A percentile compares a stretch with the other conserved stretches of the same genome.
Conservation (phyloP, 2,329 filamentous ascomycete species). For the Pseudocercospora pini-densiflorae region DNA sequence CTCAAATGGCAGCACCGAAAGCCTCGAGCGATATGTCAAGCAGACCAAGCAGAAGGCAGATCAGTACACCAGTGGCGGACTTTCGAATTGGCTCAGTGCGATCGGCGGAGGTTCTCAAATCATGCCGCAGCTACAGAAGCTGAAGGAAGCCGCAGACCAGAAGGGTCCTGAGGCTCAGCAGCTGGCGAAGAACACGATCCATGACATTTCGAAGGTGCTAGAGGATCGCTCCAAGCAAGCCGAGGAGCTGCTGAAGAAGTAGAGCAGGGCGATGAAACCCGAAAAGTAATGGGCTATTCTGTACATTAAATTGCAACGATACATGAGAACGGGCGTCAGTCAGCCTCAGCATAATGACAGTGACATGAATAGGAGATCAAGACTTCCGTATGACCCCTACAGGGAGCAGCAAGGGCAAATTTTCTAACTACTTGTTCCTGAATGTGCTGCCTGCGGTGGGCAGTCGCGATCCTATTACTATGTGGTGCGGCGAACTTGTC, state of each 20-base stretch:
- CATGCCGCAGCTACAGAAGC: conserved; percentile 66
- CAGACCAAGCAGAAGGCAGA: conserved; percentile 64
- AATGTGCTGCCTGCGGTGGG: no score
- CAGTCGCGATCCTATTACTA: no score
- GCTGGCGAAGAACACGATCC: conserved; percentile 67
- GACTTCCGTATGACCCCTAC: not conserved
- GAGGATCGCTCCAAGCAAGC: conserved; percentile 63
- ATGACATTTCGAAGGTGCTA: conserved; percentile 68
- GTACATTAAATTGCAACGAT: not conserved
- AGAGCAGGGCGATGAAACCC: not conserved
- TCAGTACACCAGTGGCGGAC: conserved; percentile 45
- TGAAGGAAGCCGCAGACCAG: conserved; percentile 68
- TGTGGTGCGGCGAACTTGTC: no score
- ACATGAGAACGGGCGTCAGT: not conserved
- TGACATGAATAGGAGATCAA: not conserved
- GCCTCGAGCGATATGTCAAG: conserved; percentile 66
- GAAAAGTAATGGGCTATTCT: not conserved
- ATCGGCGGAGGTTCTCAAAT: conserved; percentile 69
- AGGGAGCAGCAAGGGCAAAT: no score
- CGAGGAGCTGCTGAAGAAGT: conserved; percentile 59
- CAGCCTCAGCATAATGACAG: not conserved
- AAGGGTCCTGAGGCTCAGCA: conserved; percentile 72
- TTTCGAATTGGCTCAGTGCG: conserved; percentile 68
- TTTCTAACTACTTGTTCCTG: no score
- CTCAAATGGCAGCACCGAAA: conserved; percentile 63